A percentile compares a stretch with the other conserved stretches of the same genome.
These are phyloP conservation scores for Balakata baccata DNA, from an alignment of 345 rosid species.

Conservation along the genomic window DNA sequence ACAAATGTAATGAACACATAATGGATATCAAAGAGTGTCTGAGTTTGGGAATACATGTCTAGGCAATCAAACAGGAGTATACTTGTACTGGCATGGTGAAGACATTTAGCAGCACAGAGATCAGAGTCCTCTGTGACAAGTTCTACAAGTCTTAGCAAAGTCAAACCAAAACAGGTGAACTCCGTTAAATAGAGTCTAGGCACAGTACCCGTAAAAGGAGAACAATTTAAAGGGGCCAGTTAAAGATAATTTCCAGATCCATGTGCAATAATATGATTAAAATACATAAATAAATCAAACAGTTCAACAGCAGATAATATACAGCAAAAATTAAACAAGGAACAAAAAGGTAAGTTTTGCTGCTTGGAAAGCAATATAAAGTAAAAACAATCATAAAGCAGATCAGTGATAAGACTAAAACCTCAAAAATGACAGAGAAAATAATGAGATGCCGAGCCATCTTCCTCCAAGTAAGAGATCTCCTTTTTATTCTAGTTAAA, in stretches of 20 bases:
- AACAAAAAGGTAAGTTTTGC: background rate
- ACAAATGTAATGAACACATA: background rate
- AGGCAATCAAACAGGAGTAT: background rate
- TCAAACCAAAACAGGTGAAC: background rate
- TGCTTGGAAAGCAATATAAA: background rate
- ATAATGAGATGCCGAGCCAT: slow-evolving; percentile 54
- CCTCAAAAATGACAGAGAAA: slow-evolving; percentile 76
- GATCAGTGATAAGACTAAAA: slow-evolving; percentile 4
- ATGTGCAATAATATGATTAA: background rate
- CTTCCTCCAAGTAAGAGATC: slow-evolving; percentile 65
- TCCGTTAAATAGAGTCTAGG: too few relatives aligned
- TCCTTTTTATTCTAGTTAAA: slow-evolving; percentile 55
- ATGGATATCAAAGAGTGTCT: background rate
- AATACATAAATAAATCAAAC: too few relatives aligned
- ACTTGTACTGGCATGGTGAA: background rate
- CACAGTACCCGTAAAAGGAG: background rate
- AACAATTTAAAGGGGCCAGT: background rate
- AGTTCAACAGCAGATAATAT: background rate
- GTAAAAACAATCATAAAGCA: background rate
- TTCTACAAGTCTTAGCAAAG: background rate
- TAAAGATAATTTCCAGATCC: background rate
- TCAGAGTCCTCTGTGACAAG: background rate
- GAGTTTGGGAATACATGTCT: background rate
- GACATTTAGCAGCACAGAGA: background rate
- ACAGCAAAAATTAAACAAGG: too few relatives aligned